Evolutionary conservation across 2,329 filamentous ascomycete species (phyloP).

Genomic region (Paecilomyces dactylethromorphus): DNA sequence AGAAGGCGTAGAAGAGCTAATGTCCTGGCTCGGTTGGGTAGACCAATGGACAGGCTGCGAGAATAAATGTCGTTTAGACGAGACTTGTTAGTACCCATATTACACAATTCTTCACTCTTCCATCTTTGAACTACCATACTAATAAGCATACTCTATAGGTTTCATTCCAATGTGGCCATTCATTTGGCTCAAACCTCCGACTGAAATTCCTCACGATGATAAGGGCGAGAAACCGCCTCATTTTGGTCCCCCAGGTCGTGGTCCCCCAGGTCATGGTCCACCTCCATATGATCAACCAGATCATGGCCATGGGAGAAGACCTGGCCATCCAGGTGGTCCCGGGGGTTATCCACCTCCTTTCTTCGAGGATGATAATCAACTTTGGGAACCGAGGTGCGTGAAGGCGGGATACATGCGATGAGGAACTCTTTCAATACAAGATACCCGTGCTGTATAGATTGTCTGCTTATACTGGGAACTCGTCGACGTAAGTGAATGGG

Average conservation of each 20-base stretch:
- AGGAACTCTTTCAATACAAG: not conserved
- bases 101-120: not conserved
- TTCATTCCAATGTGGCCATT: constrained; percentile 49
- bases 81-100: constrained; percentile 22
- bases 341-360: not conserved
- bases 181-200: not conserved
- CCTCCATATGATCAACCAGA: not conserved
- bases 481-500: not conserved
- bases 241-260: not conserved
- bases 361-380: constrained; percentile 12
- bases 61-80: constrained; percentile 35
- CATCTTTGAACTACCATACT: not conserved
- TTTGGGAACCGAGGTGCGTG: constrained; percentile 22
- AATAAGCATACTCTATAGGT: constrained; percentile 11
- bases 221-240: constrained; percentile 2
- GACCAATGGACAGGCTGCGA: constrained; percentile 40
- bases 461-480: too few species aligned
- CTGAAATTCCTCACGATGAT: constrained; percentile 6
- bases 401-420: constrained; percentile 6
- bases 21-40: constrained; percentile 48
- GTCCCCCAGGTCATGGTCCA: not conserved
- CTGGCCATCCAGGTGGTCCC: not conserved
- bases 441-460: too few species aligned
- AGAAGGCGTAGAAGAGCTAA: constrained; percentile 35
- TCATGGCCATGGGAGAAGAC: not conserved